Evolutionary conservation across 805 yeast genomes (phyloP).

Genomic region (Sungouiozyma ichnusensis): DNA sequence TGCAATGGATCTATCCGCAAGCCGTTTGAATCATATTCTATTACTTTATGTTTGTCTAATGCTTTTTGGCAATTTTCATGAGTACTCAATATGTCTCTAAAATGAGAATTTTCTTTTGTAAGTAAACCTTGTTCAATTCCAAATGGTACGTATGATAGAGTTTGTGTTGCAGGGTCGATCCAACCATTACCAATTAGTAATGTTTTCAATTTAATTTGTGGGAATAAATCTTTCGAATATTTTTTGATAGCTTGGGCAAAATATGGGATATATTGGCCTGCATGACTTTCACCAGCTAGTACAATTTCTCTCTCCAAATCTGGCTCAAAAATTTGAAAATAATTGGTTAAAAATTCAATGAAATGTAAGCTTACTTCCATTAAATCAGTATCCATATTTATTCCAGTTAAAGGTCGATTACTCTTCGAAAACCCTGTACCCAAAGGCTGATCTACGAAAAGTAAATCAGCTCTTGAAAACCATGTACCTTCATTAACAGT

Average conservation of each 20-base stretch:
- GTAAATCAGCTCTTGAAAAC: constrained; percentile 66
- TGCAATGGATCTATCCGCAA: not conserved
- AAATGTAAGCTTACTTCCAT: constrained; percentile 52
- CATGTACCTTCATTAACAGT: constrained; percentile 65
- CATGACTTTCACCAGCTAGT: constrained; percentile 91
- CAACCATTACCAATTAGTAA: constrained; percentile 86
- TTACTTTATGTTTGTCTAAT: constrained; percentile 26
- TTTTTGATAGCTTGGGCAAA: constrained; percentile 55
- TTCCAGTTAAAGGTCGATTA: constrained; percentile 32
- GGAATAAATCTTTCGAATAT: constrained; percentile 26
- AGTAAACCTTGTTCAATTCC: constrained; percentile 50
- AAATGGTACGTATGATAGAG: constrained; percentile 69
- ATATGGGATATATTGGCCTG: constrained; percentile 93
- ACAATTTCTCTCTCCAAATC: constrained; percentile 53
- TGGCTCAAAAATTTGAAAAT: constrained; percentile 63
- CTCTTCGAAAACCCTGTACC: constrained; percentile 76
- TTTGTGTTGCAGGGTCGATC: constrained; percentile 82
- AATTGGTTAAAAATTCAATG: constrained; percentile 52
- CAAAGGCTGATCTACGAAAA: constrained; percentile 88
- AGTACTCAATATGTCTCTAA: constrained; percentile 34
- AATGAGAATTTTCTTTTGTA: constrained; percentile 28
- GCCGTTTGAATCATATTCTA: not conserved
- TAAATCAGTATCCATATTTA: constrained; percentile 33
- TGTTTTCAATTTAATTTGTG: constrained; percentile 41
- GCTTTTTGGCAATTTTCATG: constrained; percentile 55